Conservation (phyloP, 352 stramenopile genomes). For the Globisporangium alternatum region DNA sequence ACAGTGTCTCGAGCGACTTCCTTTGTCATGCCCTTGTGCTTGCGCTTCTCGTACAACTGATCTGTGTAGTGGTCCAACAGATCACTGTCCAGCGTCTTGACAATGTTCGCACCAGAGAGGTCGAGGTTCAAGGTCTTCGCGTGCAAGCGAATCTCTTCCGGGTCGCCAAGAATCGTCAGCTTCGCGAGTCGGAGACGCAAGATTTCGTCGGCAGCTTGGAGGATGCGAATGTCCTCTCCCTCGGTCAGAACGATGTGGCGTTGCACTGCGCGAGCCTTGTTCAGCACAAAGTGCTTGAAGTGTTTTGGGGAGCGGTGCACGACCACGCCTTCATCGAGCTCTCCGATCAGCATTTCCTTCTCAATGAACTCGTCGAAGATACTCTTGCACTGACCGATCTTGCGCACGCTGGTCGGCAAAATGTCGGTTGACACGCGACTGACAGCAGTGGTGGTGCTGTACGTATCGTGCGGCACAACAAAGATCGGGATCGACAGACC, state of each 20-base stretch:
- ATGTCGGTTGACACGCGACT: constrained; percentile 64
- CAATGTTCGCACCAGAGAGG: constrained; percentile 52
- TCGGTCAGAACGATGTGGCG: constrained; percentile 85
- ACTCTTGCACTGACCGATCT: constrained; percentile 65
- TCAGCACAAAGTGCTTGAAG: constrained; percentile 85
- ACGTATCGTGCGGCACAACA: constrained; percentile 61
- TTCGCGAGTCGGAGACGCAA: constrained; percentile 62
- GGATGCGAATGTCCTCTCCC: constrained; percentile 74
- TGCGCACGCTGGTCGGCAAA: constrained; percentile 60
- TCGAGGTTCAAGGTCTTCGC: constrained; percentile 71
- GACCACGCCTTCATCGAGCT: constrained; percentile 59
- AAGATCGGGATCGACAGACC: constrained; percentile 76
- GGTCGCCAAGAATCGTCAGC: constrained; percentile 76
- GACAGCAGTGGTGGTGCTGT: constrained; percentile 53
- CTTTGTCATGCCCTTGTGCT: constrained; percentile 77
- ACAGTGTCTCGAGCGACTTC: constrained; percentile 55
- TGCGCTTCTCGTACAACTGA: constrained; percentile 69
- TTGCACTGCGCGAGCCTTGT: constrained; percentile 65
- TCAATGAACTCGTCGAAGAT: constrained; percentile 67
- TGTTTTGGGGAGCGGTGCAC: constrained; percentile 75
- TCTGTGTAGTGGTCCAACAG: constrained; percentile 59
- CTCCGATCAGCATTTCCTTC: constrained; percentile 62
- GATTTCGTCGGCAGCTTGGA: constrained; percentile 77
- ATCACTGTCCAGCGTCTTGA: constrained; percentile 48
- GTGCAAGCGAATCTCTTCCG: constrained; percentile 59